Evolutionary conservation across 2,329 filamentous ascomycete species (phyloP), one percentile per base, ranked within the genome.

Genomic region (Pseudogymnoascus sp.): DNA sequence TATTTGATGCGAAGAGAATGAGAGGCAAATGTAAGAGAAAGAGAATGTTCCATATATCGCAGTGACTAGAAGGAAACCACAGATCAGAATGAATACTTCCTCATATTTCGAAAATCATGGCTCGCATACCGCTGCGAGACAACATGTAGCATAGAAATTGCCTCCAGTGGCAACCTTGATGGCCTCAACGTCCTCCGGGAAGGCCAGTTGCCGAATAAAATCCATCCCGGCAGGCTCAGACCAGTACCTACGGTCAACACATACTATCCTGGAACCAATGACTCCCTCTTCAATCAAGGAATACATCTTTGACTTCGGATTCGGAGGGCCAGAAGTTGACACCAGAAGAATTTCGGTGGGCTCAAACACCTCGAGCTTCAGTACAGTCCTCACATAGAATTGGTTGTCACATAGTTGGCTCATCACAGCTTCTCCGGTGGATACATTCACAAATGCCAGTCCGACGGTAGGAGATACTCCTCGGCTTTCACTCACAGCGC

Each of bases 321-420:
- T 86, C 16, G 87, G 82, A 1, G 79, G 77, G 26, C 80, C 85
- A n/a, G 86, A 83, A 1, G 88, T 88, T 4, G 83, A 83, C 71
- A 91, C 86, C 68, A 96, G 87, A 1, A 97, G 77, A 60, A 97
- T 89, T 67, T 88, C 86, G 1, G 87, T 89, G 0, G 93, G 93
- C 24, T 88, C 84, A 69, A 91, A 89, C 24, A 96, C 86, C 61
- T 85, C 84, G 35, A 97, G 81, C 73, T 97, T 96, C 74, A 96
- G 90, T 31, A 96, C 80, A 0, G 92, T 96, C 71, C 87, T 88
- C 64, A 92, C 87, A 72, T 96, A 97, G 35, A 92, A 96, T 73
- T 96, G 92, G 63, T 88, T 96, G 74, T 97, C 93, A 71, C 89
- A 92, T 67, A 97, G 93, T 71, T 97, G 91, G 71, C 91, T 96